Base-by-base conservation (phyloP, 2,329 filamentous ascomycete genomes). In the Pestalotiopsis sp. region DNA sequence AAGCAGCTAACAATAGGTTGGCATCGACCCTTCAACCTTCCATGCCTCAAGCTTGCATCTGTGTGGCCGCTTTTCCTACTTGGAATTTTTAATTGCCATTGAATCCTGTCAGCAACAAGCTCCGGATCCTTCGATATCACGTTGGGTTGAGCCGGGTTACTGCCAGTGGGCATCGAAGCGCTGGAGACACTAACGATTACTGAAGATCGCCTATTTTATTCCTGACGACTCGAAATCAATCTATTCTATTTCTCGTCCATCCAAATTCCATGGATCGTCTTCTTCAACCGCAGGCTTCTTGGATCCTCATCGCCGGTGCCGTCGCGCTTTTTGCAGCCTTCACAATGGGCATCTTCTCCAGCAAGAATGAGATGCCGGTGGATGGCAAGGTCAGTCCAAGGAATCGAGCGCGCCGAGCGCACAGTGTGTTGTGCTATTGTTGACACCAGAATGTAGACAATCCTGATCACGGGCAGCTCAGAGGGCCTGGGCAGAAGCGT, bases 401-500 rank as follows among this genome's bases (percentile, higher is more conserved):
- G 69, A 23, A 52, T 13, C 23, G 56, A 25, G 23, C 12, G 12
- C 56, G 12, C 56, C 12, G 20, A 13, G 17, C 20, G 12, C 12
- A 20, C 56, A 59, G 12, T n/a, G 12, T 59, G 17, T 25, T 20
- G 25, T 12, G 45, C 45, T 17, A 13, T 25, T 23, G 56, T 25
- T 59, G 25, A 59, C 23, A 52, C 56, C 56, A 13, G 1, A 14
- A 64, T 67, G 23, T 66, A 69, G 27, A 66, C 69, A 4, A 68
- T 70, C 57, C 67, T 72, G n/a, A 70, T 99, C 66, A 99, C 96
- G 0, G 96, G 96, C 61, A 94, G 91, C 39, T 98, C 96, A 0
- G 93, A 98, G 77, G 96, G 96, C 69, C 94, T 98, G 92, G 96
- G 96, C 69, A 90, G 91, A 74, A 89, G 90, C 65, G 89, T 91